Conservation (phyloP, 2,329 filamentous ascomycete genomes). For the Colletotrichum nymphaeae region DNA sequence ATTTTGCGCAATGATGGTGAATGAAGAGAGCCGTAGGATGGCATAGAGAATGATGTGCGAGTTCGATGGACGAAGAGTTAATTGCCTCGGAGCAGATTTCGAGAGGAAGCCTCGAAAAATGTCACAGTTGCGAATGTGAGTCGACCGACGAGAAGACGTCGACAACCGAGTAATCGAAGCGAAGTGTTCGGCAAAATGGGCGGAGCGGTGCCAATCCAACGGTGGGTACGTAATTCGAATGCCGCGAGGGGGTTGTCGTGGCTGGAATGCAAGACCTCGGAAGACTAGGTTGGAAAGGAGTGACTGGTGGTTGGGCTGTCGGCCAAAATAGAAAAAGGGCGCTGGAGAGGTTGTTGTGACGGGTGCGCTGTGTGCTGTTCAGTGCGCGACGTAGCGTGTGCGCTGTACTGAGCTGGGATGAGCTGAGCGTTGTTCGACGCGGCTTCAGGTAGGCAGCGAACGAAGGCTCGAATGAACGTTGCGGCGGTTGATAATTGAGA, state of each 20-base stretch:
- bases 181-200: neutral
- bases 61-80: conserved; percentile 5
- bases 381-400: conserved; percentile 21
- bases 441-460: conserved; percentile 3
- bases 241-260: conserved; percentile 30
- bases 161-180: neutral
- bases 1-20: conserved; percentile 85
- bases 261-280: conserved; percentile 31
- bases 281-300: conserved; percentile 25
- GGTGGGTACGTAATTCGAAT: conserved; percentile 28
- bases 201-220: conserved; percentile 2
- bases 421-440: too few relatives aligned
- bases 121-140: neutral
- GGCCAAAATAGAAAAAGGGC: conserved; percentile 10
- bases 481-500: neutral
- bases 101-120: conserved; percentile 7
- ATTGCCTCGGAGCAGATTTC: conserved; percentile 22
- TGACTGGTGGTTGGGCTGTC: conserved; percentile 33
- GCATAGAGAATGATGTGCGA: conserved; percentile 66
- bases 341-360: conserved; percentile 15
- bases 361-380: neutral
- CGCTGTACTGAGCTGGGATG: neutral
- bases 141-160: neutral
- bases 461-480: conserved; percentile 3
- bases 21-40: conserved; percentile 77